These are phyloP conservation scores for Populus nigra DNA, from an alignment of 345 rosid genomes.

Conservation along the genomic window DNA sequence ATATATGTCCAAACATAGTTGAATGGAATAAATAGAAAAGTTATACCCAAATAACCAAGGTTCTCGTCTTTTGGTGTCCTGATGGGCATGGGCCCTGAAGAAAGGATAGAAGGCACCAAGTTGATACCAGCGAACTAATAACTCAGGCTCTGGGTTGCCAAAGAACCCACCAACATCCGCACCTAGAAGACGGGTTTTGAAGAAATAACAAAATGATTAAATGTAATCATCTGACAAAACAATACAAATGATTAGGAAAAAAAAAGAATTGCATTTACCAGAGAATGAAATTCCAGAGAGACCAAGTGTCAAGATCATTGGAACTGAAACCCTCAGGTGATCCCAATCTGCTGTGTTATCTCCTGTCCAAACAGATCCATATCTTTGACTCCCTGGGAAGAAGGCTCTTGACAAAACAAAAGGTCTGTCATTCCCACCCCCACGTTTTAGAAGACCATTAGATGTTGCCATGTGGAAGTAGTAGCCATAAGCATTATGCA, in stretches of 20 bases:
- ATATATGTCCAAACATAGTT: background rate
- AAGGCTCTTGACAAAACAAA: constrained; percentile 95
- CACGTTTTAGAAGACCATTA: constrained; percentile 92
- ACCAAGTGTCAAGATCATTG: constrained; percentile 90
- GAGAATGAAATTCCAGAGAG: constrained; percentile 83
- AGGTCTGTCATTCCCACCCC: constrained; percentile 82
- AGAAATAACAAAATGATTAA: constrained; percentile 5
- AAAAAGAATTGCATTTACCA: constrained; percentile 42
- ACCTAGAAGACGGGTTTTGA: constrained; percentile 43
- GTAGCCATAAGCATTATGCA: constrained; percentile 90
- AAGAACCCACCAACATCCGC: constrained; percentile 98
- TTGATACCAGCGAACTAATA: constrained; percentile 97
- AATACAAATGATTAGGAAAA: background rate
- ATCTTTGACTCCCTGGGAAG: constrained; percentile 95
- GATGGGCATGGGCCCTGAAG: constrained; percentile 98
- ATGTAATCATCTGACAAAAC: background rate
- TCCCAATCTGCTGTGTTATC: constrained; percentile 98
- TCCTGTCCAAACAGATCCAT: constrained; percentile 97
- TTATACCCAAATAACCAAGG: constrained; percentile 97
- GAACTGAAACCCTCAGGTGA: constrained; percentile 91
- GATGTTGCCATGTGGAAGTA: constrained; percentile 99
- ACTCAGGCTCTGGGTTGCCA: constrained; percentile 91
- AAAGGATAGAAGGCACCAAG: constrained; percentile 98
- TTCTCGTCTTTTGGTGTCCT: constrained; percentile 93
- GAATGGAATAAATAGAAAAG: background rate